Conservation (phyloP, 1,284 basidiomycete species). For the Sanghuangporus sanghuang region DNA sequence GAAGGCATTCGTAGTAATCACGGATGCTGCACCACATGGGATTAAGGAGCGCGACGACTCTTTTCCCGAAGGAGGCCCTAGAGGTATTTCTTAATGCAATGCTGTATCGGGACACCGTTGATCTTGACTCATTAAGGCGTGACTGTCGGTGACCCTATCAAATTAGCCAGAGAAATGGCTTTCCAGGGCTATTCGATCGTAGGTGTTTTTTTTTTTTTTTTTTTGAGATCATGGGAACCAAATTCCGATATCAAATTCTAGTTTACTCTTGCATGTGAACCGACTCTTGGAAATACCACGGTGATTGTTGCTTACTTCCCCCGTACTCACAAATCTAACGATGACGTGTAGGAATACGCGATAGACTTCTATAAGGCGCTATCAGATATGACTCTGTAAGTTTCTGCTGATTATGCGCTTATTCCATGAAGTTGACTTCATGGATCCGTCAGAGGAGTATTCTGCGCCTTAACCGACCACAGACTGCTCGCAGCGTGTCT, state of each 20-base stretch:
- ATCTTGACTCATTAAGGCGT: slow-evolving; percentile 5
- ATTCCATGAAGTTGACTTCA: slow-evolving; percentile 23
- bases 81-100: not conserved
- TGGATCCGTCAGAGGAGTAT: slow-evolving; percentile 21
- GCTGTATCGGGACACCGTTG: not conserved
- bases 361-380: slow-evolving; percentile 5
- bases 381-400: not conserved
- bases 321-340: too few species aligned
- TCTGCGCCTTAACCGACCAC: slow-evolving; percentile 49
- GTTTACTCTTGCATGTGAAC: slow-evolving; percentile 1
- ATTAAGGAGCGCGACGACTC: slow-evolving; percentile 34
- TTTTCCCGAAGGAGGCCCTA: slow-evolving; percentile 26
- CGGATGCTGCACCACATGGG: slow-evolving; percentile 57
- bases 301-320: not conserved
- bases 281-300: not conserved
- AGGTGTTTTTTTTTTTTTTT: not conserved
- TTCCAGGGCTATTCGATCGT: not conserved
- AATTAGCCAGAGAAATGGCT: slow-evolving; percentile 47
- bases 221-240: not conserved
- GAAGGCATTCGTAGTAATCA: slow-evolving; percentile 46
- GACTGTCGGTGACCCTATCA: slow-evolving; percentile 42
- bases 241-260: not conserved
- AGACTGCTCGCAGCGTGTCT: slow-evolving; percentile 49
- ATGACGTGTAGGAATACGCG: not conserved
- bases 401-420: slow-evolving; percentile 18